Conservation (phyloP, 768 basidiomycete species). For the Suillus fuscotomentosus region DNA sequence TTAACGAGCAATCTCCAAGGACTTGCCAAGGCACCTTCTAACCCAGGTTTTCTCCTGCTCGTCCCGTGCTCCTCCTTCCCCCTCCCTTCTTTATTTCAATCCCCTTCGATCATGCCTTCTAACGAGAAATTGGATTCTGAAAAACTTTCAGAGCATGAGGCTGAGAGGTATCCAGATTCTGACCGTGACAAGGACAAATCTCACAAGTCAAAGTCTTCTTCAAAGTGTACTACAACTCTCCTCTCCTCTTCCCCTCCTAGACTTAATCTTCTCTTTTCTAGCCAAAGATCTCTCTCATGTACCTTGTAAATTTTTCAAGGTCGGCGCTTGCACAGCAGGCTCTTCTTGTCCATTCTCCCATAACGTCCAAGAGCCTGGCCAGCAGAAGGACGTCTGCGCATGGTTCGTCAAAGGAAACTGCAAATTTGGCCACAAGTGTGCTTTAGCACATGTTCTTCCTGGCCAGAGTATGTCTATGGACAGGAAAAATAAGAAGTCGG, state of each 20-base stretch:
- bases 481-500: slow-evolving; percentile 94
- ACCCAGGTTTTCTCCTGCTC: slow-evolving; percentile 1
- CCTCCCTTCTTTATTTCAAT: slow-evolving; percentile 3
- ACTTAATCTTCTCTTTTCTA: slow-evolving; percentile 22
- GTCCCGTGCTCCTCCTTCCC: background rate
- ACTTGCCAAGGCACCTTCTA: background rate
- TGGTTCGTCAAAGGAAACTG: slow-evolving; percentile 96
- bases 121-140: slow-evolving; percentile 22
- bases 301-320: slow-evolving; percentile 96
- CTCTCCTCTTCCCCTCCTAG: slow-evolving; percentile 6
- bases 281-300: slow-evolving; percentile 93
- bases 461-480: slow-evolving; percentile 96
- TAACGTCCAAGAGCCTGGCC: slow-evolving; percentile 64
- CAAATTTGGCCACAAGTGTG: slow-evolving; percentile 81
- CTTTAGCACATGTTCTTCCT: slow-evolving; percentile 90
- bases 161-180: slow-evolving; percentile 19
- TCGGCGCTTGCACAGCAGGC: slow-evolving; percentile 92
- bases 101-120: slow-evolving; percentile 16
- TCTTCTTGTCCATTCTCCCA: slow-evolving; percentile 97
- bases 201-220: slow-evolving; percentile 27
- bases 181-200: background rate
- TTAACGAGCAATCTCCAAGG: slow-evolving; percentile 4
- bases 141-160: slow-evolving; percentile 14
- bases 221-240: slow-evolving; percentile 27
- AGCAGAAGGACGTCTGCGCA: slow-evolving; percentile 77